Evolutionary conservation across 1,139 yeast genomes (phyloP).

Genomic region (Hemisphaericaspora subhashii): DNA sequence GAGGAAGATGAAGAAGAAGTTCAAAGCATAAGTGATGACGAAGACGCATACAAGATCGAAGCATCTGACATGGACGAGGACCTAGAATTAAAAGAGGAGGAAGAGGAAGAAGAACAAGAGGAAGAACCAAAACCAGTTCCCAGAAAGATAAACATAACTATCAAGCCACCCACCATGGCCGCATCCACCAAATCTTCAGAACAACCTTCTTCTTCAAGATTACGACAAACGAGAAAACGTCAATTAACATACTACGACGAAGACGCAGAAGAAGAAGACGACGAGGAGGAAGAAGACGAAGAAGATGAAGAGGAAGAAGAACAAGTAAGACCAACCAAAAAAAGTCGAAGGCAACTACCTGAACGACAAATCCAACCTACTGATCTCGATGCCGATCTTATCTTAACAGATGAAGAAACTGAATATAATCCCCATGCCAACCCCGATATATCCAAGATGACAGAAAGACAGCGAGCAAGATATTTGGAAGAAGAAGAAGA

Average conservation of each 20-base stretch:
- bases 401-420: slow-evolving; percentile 45
- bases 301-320: slow-evolving; percentile 12
- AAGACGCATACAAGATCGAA: slow-evolving; percentile 35
- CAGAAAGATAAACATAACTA: slow-evolving; percentile 13
- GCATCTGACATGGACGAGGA: slow-evolving; percentile 46
- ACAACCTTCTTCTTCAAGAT: slow-evolving; percentile 5
- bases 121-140: slow-evolving; percentile 6
- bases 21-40: slow-evolving; percentile 29
- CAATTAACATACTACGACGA: slow-evolving; percentile 35
- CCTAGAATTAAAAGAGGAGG: slow-evolving; percentile 33
- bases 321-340: slow-evolving; percentile 5
- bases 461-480: slow-evolving; percentile 60
- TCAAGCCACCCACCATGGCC: slow-evolving; percentile 14
- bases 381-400: slow-evolving; percentile 39
- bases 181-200: slow-evolving; percentile 4
- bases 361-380: slow-evolving; percentile 19
- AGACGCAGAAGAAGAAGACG: slow-evolving; percentile 29
- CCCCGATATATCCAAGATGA: slow-evolving; percentile 56
- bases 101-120: slow-evolving; percentile 21
- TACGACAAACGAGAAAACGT: slow-evolving; percentile 30
- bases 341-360: slow-evolving; percentile 10
- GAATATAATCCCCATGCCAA: slow-evolving; percentile 42
- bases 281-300: slow-evolving; percentile 19
- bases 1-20: slow-evolving; percentile 28
- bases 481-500: slow-evolving; percentile 33